These are phyloP conservation scores for Dactylonectria estremocensis DNA, from an alignment of 2,329 filamentous ascomycete genomes.

Conservation along the genomic window DNA sequence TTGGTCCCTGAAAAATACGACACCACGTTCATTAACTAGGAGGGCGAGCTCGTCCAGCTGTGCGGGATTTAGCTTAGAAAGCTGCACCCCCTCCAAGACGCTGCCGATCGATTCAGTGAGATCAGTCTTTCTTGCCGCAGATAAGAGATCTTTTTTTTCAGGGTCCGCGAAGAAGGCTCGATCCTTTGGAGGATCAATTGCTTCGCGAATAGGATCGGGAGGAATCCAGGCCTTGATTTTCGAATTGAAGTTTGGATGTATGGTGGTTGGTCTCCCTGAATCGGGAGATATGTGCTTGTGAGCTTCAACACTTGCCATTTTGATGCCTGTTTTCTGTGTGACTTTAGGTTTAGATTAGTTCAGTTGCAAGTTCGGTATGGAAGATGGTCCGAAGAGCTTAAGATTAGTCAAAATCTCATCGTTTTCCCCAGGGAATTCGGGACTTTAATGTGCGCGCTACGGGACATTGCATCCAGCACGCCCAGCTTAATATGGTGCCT, in stretches of 20 bases:
- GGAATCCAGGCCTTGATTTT: constrained; percentile 55
- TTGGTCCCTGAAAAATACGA: constrained; percentile 65
- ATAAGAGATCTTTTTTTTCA: constrained; percentile 59
- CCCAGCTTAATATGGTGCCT: constrained; percentile 2
- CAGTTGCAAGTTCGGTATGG: not conserved
- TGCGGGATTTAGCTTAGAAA: constrained; percentile 59
- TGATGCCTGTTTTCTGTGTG: not conserved
- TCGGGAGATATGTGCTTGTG: constrained; percentile 64
- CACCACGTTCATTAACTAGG: constrained; percentile 62
- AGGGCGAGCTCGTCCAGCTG: constrained; percentile 67
- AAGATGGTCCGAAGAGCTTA: not conserved
- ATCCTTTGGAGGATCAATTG: constrained; percentile 40
- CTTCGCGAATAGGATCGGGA: constrained; percentile 18
- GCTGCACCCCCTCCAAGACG: constrained; percentile 57
- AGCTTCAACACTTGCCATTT: constrained; percentile 56
- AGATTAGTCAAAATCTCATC: not conserved
- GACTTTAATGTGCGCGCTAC: not conserved
- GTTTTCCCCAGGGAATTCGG: not conserved
- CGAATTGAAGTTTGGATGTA: constrained; percentile 64
- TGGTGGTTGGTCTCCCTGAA: constrained; percentile 61
- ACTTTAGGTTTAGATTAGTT: not conserved
- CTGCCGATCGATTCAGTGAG: constrained; percentile 62
- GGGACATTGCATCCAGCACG: not conserved
- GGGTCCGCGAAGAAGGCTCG: constrained; percentile 61
- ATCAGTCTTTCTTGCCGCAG: constrained; percentile 56